Evolutionary conservation across 2,329 filamentous ascomycete genomes (phyloP), one percentile per base, ranked within the genome.

Genomic region (Fusarium anthophilum): DNA sequence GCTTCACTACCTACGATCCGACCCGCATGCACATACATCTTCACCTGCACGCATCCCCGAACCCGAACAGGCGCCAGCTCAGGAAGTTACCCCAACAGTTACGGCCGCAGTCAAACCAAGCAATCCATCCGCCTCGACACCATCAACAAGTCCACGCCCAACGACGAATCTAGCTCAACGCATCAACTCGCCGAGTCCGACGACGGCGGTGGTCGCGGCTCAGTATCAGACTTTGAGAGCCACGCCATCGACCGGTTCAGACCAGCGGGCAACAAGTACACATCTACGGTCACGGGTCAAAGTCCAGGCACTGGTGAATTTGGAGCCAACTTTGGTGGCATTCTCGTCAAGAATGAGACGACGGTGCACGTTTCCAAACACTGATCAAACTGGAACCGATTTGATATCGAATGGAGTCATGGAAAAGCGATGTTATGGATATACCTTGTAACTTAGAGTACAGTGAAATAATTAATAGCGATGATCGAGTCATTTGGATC

Each of bases 311-410:
- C 43, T 10, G 43, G 51, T 8, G 65, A 70, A 0, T 63, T 58
- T 1, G 32, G 54, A 4, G 18, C 66, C 4, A 54, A 32, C 24
- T 64, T 72, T 50, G 70, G 64, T 11, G 76, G 76, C 1, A 78
- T 78, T 38, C 63, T 76, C 32, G 76, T 78, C 9, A 78, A 75
- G 60, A 78, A 77, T 22, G 75, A 78, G 53, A 78, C 75, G 5
- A 66, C 59, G 3, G 66, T 77, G 15, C 66, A 66, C 2, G 41
- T 64, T 60, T 50, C 66, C 3, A 44, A 55, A n/a, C 67, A 70
- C 3, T 70, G 66, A 69, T 43, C n/a, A 37, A 26, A 53, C 20
- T n/a, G 45, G 24, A 26, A 20, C 24, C 18, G 24, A 47, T 26
- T 6, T 28, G 17, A 26, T 26, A 20, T 20, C 17, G 17, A 45